A percentile compares a stretch with the other conserved stretches of the same genome.
Evolutionary conservation across 1,284 basidiomycete species (phyloP).

Genomic region (Meira miltonrushii): DNA sequence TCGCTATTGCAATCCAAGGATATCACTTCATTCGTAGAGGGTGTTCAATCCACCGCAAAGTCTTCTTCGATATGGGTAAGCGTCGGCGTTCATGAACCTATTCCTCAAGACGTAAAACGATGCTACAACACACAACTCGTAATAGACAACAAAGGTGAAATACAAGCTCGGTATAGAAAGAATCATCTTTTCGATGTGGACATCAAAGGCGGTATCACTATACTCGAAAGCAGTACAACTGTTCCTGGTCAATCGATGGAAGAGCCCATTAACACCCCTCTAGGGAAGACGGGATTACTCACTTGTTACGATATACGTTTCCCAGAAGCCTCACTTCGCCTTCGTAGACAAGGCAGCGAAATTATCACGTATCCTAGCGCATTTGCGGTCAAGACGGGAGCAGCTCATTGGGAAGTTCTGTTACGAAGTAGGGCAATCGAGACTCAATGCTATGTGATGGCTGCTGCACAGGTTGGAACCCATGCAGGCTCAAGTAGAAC

Average conservation of each 20-base stretch:
- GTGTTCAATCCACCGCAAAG: conserved; percentile 52
- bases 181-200: conserved; percentile 59
- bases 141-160: conserved; percentile 53
- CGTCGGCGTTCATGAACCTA: conserved; percentile 56
- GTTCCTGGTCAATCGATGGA: conserved; percentile 7
- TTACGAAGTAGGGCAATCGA: conserved; percentile 54
- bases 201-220: conserved; percentile 60
- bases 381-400: conserved; percentile 56
- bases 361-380: conserved; percentile 58
- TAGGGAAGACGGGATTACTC: conserved; percentile 41
- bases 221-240: conserved; percentile 66
- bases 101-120: conserved; percentile 28
- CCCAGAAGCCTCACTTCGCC: conserved; percentile 55
- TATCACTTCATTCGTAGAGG: conserved; percentile 45
- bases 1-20: conserved; percentile 40
- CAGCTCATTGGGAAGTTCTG: conserved; percentile 48
- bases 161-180: conserved; percentile 55
- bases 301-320: conserved; percentile 60
- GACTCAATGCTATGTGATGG: conserved; percentile 54
- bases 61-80: conserved; percentile 54
- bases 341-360: conserved; percentile 55
- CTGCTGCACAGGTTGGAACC: conserved; percentile 52
- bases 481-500: conserved; percentile 39
- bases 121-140: conserved; percentile 58
- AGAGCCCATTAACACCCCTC: neutral